These are phyloP conservation scores for Cercospora beticola DNA, from an alignment of 2,329 filamentous ascomycete genomes.

Conservation along the genomic window DNA sequence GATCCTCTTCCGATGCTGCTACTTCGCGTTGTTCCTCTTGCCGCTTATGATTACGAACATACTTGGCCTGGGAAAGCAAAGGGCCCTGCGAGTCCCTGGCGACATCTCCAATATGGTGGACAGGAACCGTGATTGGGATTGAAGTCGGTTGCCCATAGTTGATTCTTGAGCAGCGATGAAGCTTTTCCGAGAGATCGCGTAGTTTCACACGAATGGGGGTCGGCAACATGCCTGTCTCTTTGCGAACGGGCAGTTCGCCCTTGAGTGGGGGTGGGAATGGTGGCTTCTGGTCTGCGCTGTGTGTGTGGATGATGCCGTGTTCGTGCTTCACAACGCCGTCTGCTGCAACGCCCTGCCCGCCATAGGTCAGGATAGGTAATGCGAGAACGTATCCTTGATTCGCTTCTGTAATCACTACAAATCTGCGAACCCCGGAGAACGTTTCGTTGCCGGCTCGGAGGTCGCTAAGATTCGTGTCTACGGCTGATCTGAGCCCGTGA, in stretches of 20 bases:
- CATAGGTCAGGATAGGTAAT: constrained; percentile 16
- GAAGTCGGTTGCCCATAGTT: neutral
- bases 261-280: neutral
- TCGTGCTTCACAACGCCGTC: constrained; percentile 21
- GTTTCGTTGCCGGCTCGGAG: neutral
- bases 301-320: constrained; percentile 31
- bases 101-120: neutral
- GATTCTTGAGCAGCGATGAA: constrained; percentile 5
- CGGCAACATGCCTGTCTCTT: neutral
- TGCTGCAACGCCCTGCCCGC: constrained; percentile 24
- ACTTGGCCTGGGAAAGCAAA: neutral
- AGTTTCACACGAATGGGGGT: neutral
- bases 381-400: neutral
- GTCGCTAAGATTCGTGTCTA: neutral
- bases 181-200: neutral
- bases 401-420: neutral
- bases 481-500: neutral
- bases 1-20: neutral
- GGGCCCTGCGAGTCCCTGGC: neutral
- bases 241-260: neutral
- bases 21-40: neutral
- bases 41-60: neutral
- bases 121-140: neutral
- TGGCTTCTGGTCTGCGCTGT: neutral
- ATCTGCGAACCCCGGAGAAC: neutral